Base-by-base conservation (phyloP, 345 rosid genomes). In the Nephelium lappaceum region DNA sequence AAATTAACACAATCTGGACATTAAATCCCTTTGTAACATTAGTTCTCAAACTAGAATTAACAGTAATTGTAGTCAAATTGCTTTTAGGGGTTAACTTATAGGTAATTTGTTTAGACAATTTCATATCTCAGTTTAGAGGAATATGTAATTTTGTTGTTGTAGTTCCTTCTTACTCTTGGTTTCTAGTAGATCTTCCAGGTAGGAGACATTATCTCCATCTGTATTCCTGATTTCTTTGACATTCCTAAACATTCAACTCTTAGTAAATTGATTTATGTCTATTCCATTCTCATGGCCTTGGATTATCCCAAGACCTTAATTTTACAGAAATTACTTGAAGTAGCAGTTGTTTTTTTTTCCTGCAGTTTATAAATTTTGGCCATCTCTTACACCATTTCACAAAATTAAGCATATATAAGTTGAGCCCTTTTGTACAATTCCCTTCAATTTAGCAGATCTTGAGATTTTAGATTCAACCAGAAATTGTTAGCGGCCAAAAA, bases 231-330 rank as follows among this genome's bases (percentile, higher is more conserved):
- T 53, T 1, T 73, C 18, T 5, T 38, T 8, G 39, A 16, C 16
- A 14, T 27, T 31, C 36, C 36, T 31, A 31, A 23, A 3, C 77
- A 3, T 31, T 31, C 3, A 14, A 74, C 18, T 16, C 39, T 41
- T 12, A 23, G 15, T 68, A 62, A 10, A 39, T 15, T 39, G 57
- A 21, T 42, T 67, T 41, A 4, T 45, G 24, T 45, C 60, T 74
- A 74, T 16, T 45, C 60, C 63, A 74, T 16, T 38, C 68, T 42
- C 38, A 16, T 62, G 77, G 67, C 12, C 18, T 7, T n/a, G 77
- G 69, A 24, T 23, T 18, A 25, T 45, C 67, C 38, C 9, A 18
- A 2, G 67, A 25, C 27, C 43, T n/a, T 14, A 75, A 31, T 49
- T 42, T 10, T 65, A 19, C 71, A 31, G 42, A 6, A 49, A 31